These are phyloP conservation scores for Sisymbrium irio DNA, from an alignment of 345 rosid species.

Conservation along the genomic window DNA sequence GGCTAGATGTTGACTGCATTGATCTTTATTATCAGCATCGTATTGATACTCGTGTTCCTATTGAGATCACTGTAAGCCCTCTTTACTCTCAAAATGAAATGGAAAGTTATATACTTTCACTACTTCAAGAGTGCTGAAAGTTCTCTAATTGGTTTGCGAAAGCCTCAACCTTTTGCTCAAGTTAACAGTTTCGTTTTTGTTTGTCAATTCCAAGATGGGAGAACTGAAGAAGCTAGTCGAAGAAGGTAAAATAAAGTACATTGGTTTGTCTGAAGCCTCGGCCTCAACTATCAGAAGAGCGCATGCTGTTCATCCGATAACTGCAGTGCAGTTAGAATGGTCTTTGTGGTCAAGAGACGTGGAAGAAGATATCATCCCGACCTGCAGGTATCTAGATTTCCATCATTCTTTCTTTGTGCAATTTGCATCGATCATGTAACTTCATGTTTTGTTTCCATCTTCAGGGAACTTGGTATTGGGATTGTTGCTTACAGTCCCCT, in stretches of 20 bases:
- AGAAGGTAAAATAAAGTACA: slow-evolving; percentile 70
- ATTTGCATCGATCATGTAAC: neutral
- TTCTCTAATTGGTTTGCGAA: too few relatives aligned
- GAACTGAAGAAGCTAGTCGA: slow-evolving; percentile 71
- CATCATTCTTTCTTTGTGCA: neutral
- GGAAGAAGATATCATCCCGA: slow-evolving; percentile 53
- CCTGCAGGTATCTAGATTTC: slow-evolving; percentile 16
- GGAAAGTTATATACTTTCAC: neutral
- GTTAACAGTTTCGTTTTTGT: neutral
- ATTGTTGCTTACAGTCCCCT: slow-evolving; percentile 72
- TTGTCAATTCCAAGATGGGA: slow-evolving; percentile 30
- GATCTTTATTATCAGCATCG: slow-evolving; percentile 72
- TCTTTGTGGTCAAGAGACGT: slow-evolving; percentile 73
- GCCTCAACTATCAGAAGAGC: slow-evolving; percentile 79
- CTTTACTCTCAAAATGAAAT: neutral
- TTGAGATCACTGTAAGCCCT: slow-evolving; percentile 50
- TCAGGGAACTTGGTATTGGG: slow-evolving; percentile 71
- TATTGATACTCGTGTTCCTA: slow-evolving; percentile 50
- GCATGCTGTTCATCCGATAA: slow-evolving; percentile 71
- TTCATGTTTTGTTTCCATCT: neutral
- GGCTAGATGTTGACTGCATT: slow-evolving; percentile 47
- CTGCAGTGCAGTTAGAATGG: slow-evolving; percentile 67
- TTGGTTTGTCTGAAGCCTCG: slow-evolving; percentile 70
- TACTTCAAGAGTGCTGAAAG: neutral
- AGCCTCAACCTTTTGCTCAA: neutral